Conservation (phyloP, 805 yeast genomes). For the Wickerhamomyces rabaulensis region DNA sequence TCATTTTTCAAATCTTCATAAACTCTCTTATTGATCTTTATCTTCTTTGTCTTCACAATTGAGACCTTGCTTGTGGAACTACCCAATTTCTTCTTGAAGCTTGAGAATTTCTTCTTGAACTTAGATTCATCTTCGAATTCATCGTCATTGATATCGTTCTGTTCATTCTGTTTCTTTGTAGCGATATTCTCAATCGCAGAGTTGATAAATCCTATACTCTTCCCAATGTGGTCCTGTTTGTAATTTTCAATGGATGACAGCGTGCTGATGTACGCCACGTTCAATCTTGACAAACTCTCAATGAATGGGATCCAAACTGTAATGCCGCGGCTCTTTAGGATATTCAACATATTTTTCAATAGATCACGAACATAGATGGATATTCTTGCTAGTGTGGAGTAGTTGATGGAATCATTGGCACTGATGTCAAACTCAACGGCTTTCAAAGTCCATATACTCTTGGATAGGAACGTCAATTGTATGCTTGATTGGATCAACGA, state of each 20-base stretch:
- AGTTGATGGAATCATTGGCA: slow-evolving; percentile 21
- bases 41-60: slow-evolving; percentile 3
- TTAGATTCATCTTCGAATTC: slow-evolving; percentile 8
- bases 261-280: slow-evolving; percentile 39
- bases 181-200: slow-evolving; percentile 30
- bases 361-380: slow-evolving; percentile 37
- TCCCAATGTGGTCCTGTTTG: slow-evolving; percentile 39
- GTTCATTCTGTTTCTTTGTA: slow-evolving; percentile 5
- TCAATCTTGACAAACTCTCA: slow-evolving; percentile 27
- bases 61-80: not conserved
- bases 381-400: slow-evolving; percentile 40
- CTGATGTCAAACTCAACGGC: slow-evolving; percentile 13
- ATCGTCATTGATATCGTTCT: slow-evolving; percentile 1
- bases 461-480: slow-evolving; percentile 27
- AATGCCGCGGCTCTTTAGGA: slow-evolving; percentile 2
- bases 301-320: slow-evolving; percentile 9
- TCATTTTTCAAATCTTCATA: slow-evolving; percentile 3
- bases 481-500: slow-evolving; percentile 17
- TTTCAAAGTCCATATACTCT: slow-evolving; percentile 23
- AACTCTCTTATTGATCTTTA: slow-evolving; percentile 6
- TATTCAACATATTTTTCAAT: slow-evolving; percentile 17
- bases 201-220: slow-evolving; percentile 41
- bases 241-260: slow-evolving; percentile 40
- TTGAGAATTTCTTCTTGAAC: slow-evolving; percentile 11
- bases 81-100: slow-evolving; percentile 12